Evolutionary conservation across 805 yeast genomes (phyloP), one percentile per base, ranked within the genome.

Genomic region (Yarrowia osloensis): DNA sequence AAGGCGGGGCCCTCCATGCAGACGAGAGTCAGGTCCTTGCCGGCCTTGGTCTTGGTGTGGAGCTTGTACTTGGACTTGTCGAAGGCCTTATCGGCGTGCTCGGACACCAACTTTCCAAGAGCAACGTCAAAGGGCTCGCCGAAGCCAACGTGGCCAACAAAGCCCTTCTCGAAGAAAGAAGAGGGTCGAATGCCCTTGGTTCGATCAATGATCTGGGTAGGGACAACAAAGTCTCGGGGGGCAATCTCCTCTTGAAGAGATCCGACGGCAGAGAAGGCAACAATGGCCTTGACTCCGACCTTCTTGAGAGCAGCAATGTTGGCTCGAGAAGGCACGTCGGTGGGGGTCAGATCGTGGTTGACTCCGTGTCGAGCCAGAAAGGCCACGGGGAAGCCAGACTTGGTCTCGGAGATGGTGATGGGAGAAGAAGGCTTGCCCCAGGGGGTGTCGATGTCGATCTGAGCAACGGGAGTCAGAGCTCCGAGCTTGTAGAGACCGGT

Each of bases 1-100:
- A 95, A 95, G 61, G 95, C 97, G 3, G 99, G 99, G 49, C 99
- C 99, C 79, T 94, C 99, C 99, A 95, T 95, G 78, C 99, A 95
- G 70, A 95, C 84, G 46, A 95, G 86, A 7, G 96, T 89, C 68
- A 90, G 79, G 74, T 94, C 98, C 68, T 85, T 87, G 67, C 85
- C 85, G 71, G 86, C 88, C 62, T 91, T 80, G 66, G 76, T 79
- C 77, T 86, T 88, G 65, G 91, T 81, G 79, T 89, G 96, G 77
- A 93, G 79, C 54, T 77, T 78, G 76, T 86, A 77, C 31, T 81
- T 81, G 31, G 73, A 75, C 19, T 77, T 70, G 66, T 79, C 49
- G 71, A 70, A 44, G 22, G 50, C 77, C 44, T 37, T 42, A 29
- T 52, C 71, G 21, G 67, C 57, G 61, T 84, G 85, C 68, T 89